Percentiles rank a stretch among this genome's conserved stretches.
Evolutionary conservation across 2,329 filamentous ascomycete species (phyloP).

Genomic region (Trichoderma gracile): DNA sequence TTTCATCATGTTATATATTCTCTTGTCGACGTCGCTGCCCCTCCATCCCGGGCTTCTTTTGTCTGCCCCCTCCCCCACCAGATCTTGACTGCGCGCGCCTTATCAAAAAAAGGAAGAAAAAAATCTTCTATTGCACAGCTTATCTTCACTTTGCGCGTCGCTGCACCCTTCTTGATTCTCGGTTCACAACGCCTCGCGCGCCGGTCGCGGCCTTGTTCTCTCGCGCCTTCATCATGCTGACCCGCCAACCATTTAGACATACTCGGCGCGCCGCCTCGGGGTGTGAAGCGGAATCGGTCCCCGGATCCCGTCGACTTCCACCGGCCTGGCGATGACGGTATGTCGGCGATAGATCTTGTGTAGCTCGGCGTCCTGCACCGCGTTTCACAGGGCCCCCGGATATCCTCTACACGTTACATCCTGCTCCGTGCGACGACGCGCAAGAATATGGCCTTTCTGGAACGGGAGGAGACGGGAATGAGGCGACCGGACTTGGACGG

Average conservation of each 20-base stretch:
- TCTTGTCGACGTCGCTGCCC: conserved; percentile 8
- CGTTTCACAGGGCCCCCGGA: conserved; percentile 32
- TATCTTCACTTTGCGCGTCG: not conserved
- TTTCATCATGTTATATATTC: conserved; percentile 17
- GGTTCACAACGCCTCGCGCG: conserved; percentile 22
- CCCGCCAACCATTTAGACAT: conserved; percentile 42
- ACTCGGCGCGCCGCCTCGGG: conserved; percentile 60
- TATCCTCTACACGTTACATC: conserved; percentile 35
- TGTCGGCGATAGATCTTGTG: conserved; percentile 48
- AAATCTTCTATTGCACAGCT: not conserved
- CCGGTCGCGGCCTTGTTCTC: not conserved
- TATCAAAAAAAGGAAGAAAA: not conserved
- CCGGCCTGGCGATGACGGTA: conserved; percentile 70
- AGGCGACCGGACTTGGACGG: not conserved
- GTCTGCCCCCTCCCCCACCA: conserved; percentile 10
- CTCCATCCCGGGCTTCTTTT: conserved; percentile 13
- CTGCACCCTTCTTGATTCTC: not conserved
- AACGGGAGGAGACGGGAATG: conserved; percentile 7
- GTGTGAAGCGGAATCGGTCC: conserved; percentile 78
- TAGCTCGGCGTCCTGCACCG: conserved; percentile 41
- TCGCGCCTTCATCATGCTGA: conserved; percentile 34
- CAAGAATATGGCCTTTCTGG: conserved; percentile 21
- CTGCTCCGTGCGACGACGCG: conserved; percentile 37
- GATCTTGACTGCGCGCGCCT: conserved; percentile 9
- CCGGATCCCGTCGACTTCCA: conserved; percentile 61